Evolutionary conservation across 202 grass and related monocot genomes (phyloP).

Genomic region (Cymbopogon flexuosus): DNA sequence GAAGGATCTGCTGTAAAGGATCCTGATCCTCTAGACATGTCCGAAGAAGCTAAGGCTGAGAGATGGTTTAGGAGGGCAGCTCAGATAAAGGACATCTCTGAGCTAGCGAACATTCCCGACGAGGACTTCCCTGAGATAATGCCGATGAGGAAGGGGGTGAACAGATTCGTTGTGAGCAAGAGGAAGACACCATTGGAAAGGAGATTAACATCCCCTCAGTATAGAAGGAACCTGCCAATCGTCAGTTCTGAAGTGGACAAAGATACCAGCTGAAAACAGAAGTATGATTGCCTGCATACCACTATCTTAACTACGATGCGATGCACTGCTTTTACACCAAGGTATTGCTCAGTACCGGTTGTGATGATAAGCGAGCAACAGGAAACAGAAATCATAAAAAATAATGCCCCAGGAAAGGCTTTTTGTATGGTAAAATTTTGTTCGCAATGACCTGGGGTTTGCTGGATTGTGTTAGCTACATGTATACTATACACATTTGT

Average conservation of each 20-base stretch:
- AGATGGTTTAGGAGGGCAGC: slow-evolving; percentile 96
- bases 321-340: neutral
- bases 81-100: slow-evolving; percentile 91
- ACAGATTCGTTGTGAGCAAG: slow-evolving; percentile 96
- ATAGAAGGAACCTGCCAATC: slow-evolving; percentile 76
- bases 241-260: slow-evolving; percentile 71
- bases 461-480: neutral
- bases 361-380: slow-evolving; percentile 18
- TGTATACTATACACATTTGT: slow-evolving; percentile 20
- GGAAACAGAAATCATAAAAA: neutral
- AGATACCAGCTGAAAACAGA: slow-evolving; percentile 38
- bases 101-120: slow-evolving; percentile 83
- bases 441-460: neutral
- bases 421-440: slow-evolving; percentile 25
- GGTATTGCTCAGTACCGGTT: slow-evolving; percentile 8
- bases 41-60: slow-evolving; percentile 90
- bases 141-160: slow-evolving; percentile 97
- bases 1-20: slow-evolving; percentile 83
- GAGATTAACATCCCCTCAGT: slow-evolving; percentile 69
- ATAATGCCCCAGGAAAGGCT: neutral
- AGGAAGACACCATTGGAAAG: slow-evolving; percentile 90
- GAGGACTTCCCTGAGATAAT: slow-evolving; percentile 98
- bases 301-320: neutral
- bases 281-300: neutral
- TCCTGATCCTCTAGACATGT: slow-evolving; percentile 89